Percentiles rank a stretch among this genome's conserved stretches.
These are phyloP conservation scores for Mollisiaceae sp. DNA, from an alignment of 2,329 filamentous ascomycete genomes.

Conservation along the genomic window DNA sequence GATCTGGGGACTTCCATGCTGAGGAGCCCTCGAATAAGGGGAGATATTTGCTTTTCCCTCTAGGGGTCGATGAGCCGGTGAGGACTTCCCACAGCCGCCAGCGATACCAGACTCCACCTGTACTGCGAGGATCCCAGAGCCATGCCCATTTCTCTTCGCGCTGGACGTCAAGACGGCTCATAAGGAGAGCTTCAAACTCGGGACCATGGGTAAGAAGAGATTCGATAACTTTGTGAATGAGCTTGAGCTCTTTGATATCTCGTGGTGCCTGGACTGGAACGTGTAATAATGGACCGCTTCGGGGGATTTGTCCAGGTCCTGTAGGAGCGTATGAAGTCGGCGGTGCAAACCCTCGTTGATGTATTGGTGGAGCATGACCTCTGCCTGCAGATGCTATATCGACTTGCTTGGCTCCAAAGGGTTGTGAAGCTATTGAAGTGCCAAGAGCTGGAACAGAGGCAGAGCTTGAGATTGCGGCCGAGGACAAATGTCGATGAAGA, in stretches of 20 bases:
- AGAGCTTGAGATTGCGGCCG: slow-evolving; percentile 63
- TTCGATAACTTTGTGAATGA: slow-evolving; percentile 90
- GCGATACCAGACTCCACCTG: slow-evolving; percentile 86
- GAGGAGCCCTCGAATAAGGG: slow-evolving; percentile 77
- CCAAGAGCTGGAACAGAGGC: slow-evolving; percentile 51
- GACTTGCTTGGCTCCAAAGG: slow-evolving; percentile 78
- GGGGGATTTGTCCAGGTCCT: slow-evolving; percentile 39
- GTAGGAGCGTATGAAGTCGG: slow-evolving; percentile 69
- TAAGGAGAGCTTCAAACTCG: slow-evolving; percentile 89
- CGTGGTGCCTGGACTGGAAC: slow-evolving; percentile 77
- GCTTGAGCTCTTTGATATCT: slow-evolving; percentile 77
- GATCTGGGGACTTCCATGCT: slow-evolving; percentile 78
- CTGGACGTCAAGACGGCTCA: slow-evolving; percentile 84
- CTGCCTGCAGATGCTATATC: slow-evolving; percentile 48
- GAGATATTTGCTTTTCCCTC: slow-evolving; percentile 58
- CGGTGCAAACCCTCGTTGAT: slow-evolving; percentile 73
- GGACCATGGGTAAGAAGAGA: slow-evolving; percentile 78
- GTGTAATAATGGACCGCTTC: slow-evolving; percentile 57
- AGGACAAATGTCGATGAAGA: slow-evolving; percentile 83
- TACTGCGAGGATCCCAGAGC: slow-evolving; percentile 84
- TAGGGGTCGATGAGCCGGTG: slow-evolving; percentile 62
- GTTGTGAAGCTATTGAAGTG: slow-evolving; percentile 56
- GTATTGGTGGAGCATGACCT: slow-evolving; percentile 54
- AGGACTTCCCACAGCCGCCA: slow-evolving; percentile 89
- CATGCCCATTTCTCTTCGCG: slow-evolving; percentile 90